These are phyloP conservation scores for Euphorbia corollata DNA, from an alignment of 441 rosid genomes.

Conservation along the genomic window DNA sequence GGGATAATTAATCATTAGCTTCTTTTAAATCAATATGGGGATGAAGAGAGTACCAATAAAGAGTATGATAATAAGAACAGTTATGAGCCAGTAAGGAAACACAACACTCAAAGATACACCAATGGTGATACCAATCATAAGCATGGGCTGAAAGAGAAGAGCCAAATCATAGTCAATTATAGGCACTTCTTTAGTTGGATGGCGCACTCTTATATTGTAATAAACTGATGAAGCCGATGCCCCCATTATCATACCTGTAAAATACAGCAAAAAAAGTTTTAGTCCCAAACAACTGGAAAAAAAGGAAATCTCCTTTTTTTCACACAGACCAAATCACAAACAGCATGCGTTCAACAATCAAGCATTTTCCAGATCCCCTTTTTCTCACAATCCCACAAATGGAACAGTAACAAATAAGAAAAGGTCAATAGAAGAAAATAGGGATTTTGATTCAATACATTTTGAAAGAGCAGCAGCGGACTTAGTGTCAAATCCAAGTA, in stretches of 20 bases:
- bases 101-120: constrained; percentile 87
- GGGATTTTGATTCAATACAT: constrained; percentile 31
- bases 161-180: constrained; percentile 86
- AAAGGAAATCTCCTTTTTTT: not conserved
- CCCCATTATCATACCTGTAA: constrained; percentile 84
- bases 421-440: not conserved
- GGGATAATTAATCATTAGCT: too few species aligned
- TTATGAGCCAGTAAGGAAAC: constrained; percentile 90
- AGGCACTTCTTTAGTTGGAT: constrained; percentile 80
- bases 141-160: constrained; percentile 85
- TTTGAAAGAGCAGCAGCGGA: constrained; percentile 95
- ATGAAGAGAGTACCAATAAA: constrained; percentile 41
- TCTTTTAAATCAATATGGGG: not conserved
- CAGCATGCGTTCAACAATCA: not conserved
- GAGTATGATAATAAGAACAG: constrained; percentile 80
- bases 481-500: constrained; percentile 86
- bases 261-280: not conserved
- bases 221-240: constrained; percentile 91
- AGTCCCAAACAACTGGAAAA: not conserved
- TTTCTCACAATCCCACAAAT: not conserved
- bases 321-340: not conserved
- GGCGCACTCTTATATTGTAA: constrained; percentile 80
- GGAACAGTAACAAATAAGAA: not conserved
- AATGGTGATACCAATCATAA: constrained; percentile 78
- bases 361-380: not conserved